These are phyloP conservation scores for Sporodiniella umbellata DNA, from an alignment of 371 early-diverging fungal genomes.

Conservation along the genomic window DNA sequence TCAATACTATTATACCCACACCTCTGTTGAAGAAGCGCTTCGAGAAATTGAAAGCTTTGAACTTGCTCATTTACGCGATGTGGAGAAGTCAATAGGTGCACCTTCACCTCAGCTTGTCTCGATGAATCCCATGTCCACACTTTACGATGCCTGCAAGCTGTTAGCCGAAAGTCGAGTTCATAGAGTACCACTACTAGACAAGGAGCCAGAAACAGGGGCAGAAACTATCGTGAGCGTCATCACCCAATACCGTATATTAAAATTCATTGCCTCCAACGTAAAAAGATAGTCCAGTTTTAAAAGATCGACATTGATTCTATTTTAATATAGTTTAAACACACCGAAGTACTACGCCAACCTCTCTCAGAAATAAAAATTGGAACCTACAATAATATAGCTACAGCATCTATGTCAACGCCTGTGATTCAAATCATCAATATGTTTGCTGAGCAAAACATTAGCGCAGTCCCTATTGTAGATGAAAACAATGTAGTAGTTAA, in stretches of 20 bases:
- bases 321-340: constrained; percentile 56
- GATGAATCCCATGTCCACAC: constrained; percentile 79
- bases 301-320: not conserved
- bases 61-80: constrained; percentile 67
- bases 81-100: constrained; percentile 54
- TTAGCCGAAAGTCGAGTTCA: constrained; percentile 79
- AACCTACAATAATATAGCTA: constrained; percentile 77
- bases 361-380: constrained; percentile 81
- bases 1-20: constrained; percentile 81
- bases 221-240: constrained; percentile 91
- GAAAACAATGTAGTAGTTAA: constrained; percentile 81
- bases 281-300: constrained; percentile 9
- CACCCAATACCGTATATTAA: constrained; percentile 87
- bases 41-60: constrained; percentile 84
- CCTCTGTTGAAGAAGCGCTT: constrained; percentile 74
- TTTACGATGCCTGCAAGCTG: constrained; percentile 78
- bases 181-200: constrained; percentile 86
- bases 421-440: constrained; percentile 85
- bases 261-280: constrained; percentile 88
- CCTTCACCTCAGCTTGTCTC: constrained; percentile 60
- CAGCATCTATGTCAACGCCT: constrained; percentile 73
- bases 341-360: constrained; percentile 62
- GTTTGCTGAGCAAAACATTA: constrained; percentile 84
- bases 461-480: constrained; percentile 92
- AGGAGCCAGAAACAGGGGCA: constrained; percentile 64